Base-by-base conservation (phyloP, 2,329 filamentous ascomycete genomes). In the Xylaria sp. region DNA sequence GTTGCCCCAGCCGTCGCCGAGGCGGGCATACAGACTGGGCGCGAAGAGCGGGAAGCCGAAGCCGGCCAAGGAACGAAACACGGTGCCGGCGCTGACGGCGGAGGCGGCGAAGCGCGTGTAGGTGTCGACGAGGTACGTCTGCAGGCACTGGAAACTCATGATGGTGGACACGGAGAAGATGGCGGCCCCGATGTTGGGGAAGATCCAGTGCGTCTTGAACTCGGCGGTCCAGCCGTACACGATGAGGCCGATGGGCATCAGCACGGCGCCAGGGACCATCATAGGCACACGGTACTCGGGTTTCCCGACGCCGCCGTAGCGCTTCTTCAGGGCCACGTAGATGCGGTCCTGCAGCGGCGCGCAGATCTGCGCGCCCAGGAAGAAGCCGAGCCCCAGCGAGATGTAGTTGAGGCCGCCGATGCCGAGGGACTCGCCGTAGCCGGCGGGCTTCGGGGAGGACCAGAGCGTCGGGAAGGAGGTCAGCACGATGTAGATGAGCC, bases 21-120 rank as follows among this genome's bases (percentile, higher is more conserved):
- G 74, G 1, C 71, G 69, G 1, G 73, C 71, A 71, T 86, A 88
- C 79, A 88, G 79, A 12, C 68, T 70, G 1, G 84, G 82, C 0
- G 83, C 85, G 46, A 86, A 86, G 0, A 88, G 79, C 12, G 86
- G 86, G 60, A 88, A 82, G 8, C 83, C 83, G 31, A 86, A 86
- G 1, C 84, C 85, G 3, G 84, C 84, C 12, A 88, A 74, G 36
- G 80, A 84, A 3, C 84, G 80, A 46, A 85, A 75, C 3, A 86
- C 79, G 20, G 82, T 83, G 28, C 79, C 79, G 39, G 83, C 83
- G 3, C 76, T 82, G 10, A 86, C 78, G 8, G 82, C 84, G 57
- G 81, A 83, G 39, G 84, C 84, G 1, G 83, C 84, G 69, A 83
- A 84, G 9, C 78, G 76, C n/a, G 80, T 77, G 74, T 85, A 86